Evolutionary conservation across 805 yeast genomes (phyloP), one percentile per base, ranked within the genome.

Genomic region (Ogataea kodamae): DNA sequence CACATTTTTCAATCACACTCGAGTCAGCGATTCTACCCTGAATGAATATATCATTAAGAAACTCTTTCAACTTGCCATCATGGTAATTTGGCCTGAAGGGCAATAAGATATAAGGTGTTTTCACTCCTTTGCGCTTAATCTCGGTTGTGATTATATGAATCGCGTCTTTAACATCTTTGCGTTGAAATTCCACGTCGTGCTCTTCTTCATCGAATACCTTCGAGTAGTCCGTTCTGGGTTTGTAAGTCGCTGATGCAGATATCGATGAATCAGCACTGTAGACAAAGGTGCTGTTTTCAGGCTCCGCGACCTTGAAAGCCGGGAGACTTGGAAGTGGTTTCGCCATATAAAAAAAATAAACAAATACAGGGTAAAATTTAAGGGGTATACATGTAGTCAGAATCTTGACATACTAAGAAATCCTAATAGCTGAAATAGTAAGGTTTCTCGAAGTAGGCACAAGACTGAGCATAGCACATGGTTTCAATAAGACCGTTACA

Each of bases 81-180:
- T 74, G 72, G 35, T 76, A 72, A 40, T 76, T 76, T 1, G 89
- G 81, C 34, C 95, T 61, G 60, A 81, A 85, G 1, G 96, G 92
- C 22, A 88, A 66, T 46, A 87, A 67, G 1, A 88, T 56, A 35
- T 78, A 78, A 5, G 94, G 94, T 0, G 85, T 73, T 48, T 78
- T 75, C 2, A 83, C 63, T 4, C 52, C 92, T 37, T 78, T 68
- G 7, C 64, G 63, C 52, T 87, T 87, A 42, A 88, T 58, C 40
- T 82, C 88, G 5, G 74, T 72, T 0, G 96, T 85, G 26, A 86
- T 74, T 16, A 68, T 50, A 55, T 83, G 92, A 22, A 87, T 70
- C 17, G 81, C 65, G 18, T 74, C 76, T 52, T 79, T 79, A 13
- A 86, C 72, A 30, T 77, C 76, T 45, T 78, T 77, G 35, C 90